Base-by-base conservation (phyloP, 2,329 filamentous ascomycete species). In the Bipolaris bicolor region DNA sequence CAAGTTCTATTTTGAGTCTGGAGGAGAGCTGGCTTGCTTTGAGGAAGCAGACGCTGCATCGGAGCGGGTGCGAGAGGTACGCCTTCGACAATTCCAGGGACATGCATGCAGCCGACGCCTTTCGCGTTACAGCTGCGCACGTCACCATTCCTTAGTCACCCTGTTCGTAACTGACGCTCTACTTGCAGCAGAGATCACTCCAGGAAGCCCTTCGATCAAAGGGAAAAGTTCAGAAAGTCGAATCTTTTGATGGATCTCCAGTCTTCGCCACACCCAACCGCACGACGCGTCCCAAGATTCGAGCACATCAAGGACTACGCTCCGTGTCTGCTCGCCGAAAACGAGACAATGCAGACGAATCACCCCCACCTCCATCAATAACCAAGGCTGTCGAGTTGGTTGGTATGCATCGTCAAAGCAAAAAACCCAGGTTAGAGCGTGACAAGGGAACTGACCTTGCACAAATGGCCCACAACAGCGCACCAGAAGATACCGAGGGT, bases 1-100 rank as follows among this genome's bases (percentile, higher is more conserved):
- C 61, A 88, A 87, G 55, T 90, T 98, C 72, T 88, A 85, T 39
- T 93, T 96, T 67, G 86, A 89, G 49, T 80, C 90, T 34, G 85
- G 86, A 46, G 85, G 86, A 43, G 80, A 82, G 56, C 79, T 85
- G 7, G 83, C 86, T n/a, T 79, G 83, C 34, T 89, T 89, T 60
- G 80, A 83, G 55, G 88, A 90, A 73, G 82, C 85, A 3, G 85
- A 89, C 51, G 80, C 86, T 66, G 78, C 84, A 18, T 74, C 78
- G 24, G 76, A 81, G 54, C 81, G 83, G 56, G 70, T 86, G 31
- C 78, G 81, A 63, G 80, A 85, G 79, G 84, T 86, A 79, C 55
- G 80, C 71, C 67, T 62, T 50, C 62, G 50, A 43, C 37, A 39
- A 39, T 22, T 39, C 48, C 61, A 64, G 52, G 60, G 60, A 65